phyloP scores from a whole-genome alignment of 768 basidiomycete genomes.

The Nidularia pulvinata region DNA sequence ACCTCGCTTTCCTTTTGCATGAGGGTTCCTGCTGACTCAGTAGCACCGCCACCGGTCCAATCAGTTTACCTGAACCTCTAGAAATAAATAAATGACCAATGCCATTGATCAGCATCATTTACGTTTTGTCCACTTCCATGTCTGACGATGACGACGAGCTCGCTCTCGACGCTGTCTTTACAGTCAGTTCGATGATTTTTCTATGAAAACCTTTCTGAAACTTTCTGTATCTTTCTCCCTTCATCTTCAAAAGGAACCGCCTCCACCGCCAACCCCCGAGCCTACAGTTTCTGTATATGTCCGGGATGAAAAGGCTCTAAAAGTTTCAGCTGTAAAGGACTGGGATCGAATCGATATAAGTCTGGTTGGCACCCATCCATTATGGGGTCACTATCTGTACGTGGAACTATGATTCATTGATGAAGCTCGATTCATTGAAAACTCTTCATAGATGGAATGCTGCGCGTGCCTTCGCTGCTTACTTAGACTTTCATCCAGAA shows the following conservation, averaged over 20 bases:
- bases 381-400: constrained; percentile 84
- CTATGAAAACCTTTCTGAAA: too few relatives aligned
- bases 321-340: constrained; percentile 5
- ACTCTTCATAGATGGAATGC: constrained; percentile 71
- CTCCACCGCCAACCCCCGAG: constrained; percentile 67
- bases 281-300: constrained; percentile 52
- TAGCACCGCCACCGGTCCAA: too few relatives aligned
- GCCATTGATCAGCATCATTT: neutral
- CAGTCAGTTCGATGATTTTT: constrained; percentile 28
- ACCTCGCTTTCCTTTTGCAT: too few relatives aligned
- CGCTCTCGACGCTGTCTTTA: constrained; percentile 46
- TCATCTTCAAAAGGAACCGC: constrained; percentile 47
- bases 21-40: too few relatives aligned
- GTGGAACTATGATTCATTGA: constrained; percentile 5
- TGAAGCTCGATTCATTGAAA: neutral
- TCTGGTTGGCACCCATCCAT: constrained; percentile 77
- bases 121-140: constrained; percentile 2
- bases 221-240: too few relatives aligned
- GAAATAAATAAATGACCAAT: too few relatives aligned
- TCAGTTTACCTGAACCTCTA: too few relatives aligned
- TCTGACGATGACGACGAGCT: constrained; percentile 26
- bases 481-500: constrained; percentile 53
- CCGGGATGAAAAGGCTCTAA: constrained; percentile 25
- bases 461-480: constrained; percentile 68
- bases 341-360: constrained; percentile 55